Evolutionary conservation across 2,329 filamentous ascomycete species (phyloP), one percentile per base, ranked within the genome.

Genomic region (Nannizziopsis barbatae): DNA sequence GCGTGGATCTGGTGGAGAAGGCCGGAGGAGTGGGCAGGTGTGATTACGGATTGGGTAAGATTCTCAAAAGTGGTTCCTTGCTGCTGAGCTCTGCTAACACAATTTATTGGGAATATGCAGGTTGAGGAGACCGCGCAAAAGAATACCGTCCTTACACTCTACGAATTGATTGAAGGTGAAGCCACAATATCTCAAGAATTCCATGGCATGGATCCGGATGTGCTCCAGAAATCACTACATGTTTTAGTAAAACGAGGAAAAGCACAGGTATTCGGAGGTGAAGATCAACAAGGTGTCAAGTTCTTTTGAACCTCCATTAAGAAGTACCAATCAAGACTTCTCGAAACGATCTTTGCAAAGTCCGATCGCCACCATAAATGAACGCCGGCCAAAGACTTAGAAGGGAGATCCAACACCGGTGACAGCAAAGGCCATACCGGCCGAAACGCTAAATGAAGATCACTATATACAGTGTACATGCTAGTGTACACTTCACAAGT

Each of bases 161-260:
- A 95, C 66, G 92, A 98, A 70, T 70, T 98, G 59, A 76, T 80
- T 1, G 81, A 95, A 65, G 86, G 90, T n/a, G 90, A 96, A 60
- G 83, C 75, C 27, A 87, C 85, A 1, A 67, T 72, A 50, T 80
- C 77, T 1, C 78, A 82, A 56, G 87, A 93, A 57, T 86, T 94
- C 60, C 80, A 87, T 65, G 86, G 85, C n/a, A 84, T 98, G 72
- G 89, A 96, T 62, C 73, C 75, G 40, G 86, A 88, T 18, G 66
- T 95, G 53, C 74, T 98, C 60, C 77, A 84, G 56, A 88, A 83
- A 65, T 83, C 86, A 33, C 73, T 98, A 42, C 77, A 79, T 52
- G 74, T 92, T 43, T 74, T 95, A 42, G 89, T 94, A 32, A 95
- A 93, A 74, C 78, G 83, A 53, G 88, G 88, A 57, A 94, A 85